These are phyloP conservation scores for Peterozyma toletana DNA, from an alignment of 805 yeast genomes.

Conservation along the genomic window DNA sequence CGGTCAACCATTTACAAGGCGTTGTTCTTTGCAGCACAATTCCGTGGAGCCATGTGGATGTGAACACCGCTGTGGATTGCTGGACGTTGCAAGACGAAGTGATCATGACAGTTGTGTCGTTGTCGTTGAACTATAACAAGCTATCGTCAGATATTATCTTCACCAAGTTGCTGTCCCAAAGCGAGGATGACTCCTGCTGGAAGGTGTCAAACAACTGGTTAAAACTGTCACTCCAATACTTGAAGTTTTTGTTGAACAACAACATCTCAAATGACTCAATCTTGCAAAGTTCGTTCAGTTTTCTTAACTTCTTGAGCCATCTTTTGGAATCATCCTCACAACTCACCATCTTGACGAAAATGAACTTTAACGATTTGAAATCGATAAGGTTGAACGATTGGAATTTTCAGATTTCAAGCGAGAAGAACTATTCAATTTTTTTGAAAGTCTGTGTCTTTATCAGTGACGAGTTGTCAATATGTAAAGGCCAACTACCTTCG, in stretches of 20 bases:
- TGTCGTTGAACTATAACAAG: slow-evolving; percentile 1
- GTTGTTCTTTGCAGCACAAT: too few relatives aligned
- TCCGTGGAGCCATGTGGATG: too few relatives aligned
- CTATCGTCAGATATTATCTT: slow-evolving; percentile 1
- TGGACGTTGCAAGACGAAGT: slow-evolving; percentile 5
- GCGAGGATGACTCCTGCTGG: slow-evolving; percentile 2
- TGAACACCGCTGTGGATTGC: not conserved
- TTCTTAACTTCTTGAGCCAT: slow-evolving; percentile 3
- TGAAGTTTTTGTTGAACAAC: not conserved
- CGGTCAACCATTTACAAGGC: too few relatives aligned
- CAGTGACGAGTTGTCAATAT: slow-evolving; percentile 4
- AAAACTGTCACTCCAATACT: slow-evolving; percentile 1
- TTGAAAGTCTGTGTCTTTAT: slow-evolving; percentile 5
- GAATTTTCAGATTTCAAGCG: slow-evolving; percentile 4
- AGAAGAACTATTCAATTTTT: slow-evolving; percentile 1
- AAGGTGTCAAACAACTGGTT: slow-evolving; percentile 6
- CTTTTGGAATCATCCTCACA: slow-evolving; percentile 2
- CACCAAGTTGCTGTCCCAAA: not conserved
- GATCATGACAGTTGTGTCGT: not conserved
- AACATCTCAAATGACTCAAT: not conserved
- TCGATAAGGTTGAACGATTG: slow-evolving; percentile 3
- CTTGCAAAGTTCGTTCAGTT: not conserved
- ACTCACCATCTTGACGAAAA: slow-evolving; percentile 2
- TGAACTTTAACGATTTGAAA: not conserved
- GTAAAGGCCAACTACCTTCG: slow-evolving; percentile 1